A percentile compares a stretch with the other conserved stretches of the same genome.
phyloP scores from a whole-genome alignment of 768 basidiomycete genomes.

The Mycena belliarum region DNA sequence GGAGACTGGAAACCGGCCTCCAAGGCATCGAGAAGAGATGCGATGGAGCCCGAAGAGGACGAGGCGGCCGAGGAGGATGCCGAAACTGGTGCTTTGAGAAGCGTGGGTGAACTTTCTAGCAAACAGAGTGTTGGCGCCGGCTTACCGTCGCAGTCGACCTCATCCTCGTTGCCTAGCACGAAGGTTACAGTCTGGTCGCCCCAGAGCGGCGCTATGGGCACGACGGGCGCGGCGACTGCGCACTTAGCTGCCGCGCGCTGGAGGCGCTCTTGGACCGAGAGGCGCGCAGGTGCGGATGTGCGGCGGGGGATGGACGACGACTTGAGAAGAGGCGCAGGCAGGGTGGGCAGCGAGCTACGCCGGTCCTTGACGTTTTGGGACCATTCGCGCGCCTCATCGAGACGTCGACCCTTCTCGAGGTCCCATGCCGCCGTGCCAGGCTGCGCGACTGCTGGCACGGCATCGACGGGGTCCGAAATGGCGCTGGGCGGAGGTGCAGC shows the following conservation, averaged over 20 bases:
- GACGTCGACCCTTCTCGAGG: not conserved
- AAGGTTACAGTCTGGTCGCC: slow-evolving; percentile 3
- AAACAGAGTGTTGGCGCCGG: not conserved
- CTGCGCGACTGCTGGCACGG: not conserved
- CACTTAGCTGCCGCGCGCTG: not conserved
- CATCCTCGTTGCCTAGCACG: not conserved
- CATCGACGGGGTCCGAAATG: too few relatives aligned
- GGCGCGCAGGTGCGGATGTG: not conserved
- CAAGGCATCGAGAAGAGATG: not conserved
- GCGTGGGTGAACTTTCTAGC: too few relatives aligned
- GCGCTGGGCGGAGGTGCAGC: too few relatives aligned
- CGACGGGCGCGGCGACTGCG: not conserved
- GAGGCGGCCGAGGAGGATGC: not conserved
- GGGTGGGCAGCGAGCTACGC: not conserved
- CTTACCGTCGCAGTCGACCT: too few relatives aligned
- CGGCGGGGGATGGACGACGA: not conserved
- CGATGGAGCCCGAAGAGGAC: not conserved
- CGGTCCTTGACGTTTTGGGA: not conserved
- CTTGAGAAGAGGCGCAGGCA: not conserved
- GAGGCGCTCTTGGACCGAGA: slow-evolving; percentile 1
- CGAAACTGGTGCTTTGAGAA: not conserved
- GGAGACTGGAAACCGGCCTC: not conserved
- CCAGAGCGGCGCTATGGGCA: slow-evolving; percentile 1
- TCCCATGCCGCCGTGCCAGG: not conserved
- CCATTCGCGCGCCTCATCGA: not conserved